Base-by-base conservation (phyloP, 768 basidiomycete species). In the Lactarius deliciosus region DNA sequence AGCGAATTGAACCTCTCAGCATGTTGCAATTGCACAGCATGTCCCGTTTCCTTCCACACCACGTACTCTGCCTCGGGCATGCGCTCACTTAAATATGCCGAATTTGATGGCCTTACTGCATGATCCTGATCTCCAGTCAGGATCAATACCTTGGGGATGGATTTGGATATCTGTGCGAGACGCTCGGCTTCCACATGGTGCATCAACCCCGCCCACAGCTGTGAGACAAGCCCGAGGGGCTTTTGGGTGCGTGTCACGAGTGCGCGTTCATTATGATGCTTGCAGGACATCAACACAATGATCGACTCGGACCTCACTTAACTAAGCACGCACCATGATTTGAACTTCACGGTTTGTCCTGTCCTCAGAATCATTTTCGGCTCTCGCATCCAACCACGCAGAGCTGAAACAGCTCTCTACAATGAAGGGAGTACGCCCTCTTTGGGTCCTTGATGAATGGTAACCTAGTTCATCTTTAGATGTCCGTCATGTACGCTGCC, bases 91-190 rank as follows among this genome's bases (percentile, higher is more conserved):
- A 93, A 72, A 25, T 79, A 75, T 8, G 74, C 70, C 25, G 86
- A 88, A 61, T 88, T 83, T 8, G 71, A 68, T 0, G 84, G 79
- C 18, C 77, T 71, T 11, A 93, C 81, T 3, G 93, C 75, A 57
- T 82, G 68, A 72, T 92, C 91, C 1, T 84, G 75, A 66, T 89
- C 85, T 3, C 89, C 91, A 0, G 87, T 89, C n/a, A 91, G 72
- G 61, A 85, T 86, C 38, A 81, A 71, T 9, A 91, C 81, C 72
- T 90, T 91, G 11, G 90, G 87, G 25, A 92, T 82, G 4, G 79
- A 77, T 0, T 75, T 73, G 0, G 85, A 83, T 55, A 81, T 79
- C 34, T 65, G 60, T 3, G 62, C 68, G 15, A 80, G 73, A 2
- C 75, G 74, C 1, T 71, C 72, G 0, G 77, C 71, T 7, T 72